Evolutionary conservation across 495 filamentous ascomycete genomes (phyloP), one percentile per base, ranked within the genome.

Genomic region (Penicillium bialowiezense): DNA sequence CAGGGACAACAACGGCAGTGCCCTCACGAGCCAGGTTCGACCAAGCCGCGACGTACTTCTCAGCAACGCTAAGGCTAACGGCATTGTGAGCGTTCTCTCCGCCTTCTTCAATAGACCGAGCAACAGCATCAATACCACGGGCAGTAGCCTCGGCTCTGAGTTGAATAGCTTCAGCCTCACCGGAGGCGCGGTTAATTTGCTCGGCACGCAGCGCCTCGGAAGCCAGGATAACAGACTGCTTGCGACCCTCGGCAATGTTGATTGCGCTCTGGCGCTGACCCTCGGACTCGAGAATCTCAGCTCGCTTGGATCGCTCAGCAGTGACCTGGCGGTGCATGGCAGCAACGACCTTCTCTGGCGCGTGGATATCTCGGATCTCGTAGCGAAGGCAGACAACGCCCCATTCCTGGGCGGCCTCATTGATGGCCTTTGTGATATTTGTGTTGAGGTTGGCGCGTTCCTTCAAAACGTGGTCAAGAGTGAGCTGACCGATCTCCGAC

Each of bases 291-390:
- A 98, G 75, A 54, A 98, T 98, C 74, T 98, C 93, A 43, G 93
- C 93, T 28, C 93, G 86, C 78, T 98, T 98, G 55, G 86, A 91
- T 1, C 93, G 84, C 74, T 98, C 93, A 0, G 93, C 93, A 3
- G 92, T 97, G 13, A 98, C 93, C 67, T 97, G 92, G 23, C 93
- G 81, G 72, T 98, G 95, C 95, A 98, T 98, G 50, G 93, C 93
- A 42, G 86, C 87, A 32, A 97, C 92, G 17, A 97, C 93, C 34
- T 84, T 85, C 5, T 88, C 88, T 1, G 93, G 93, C 0, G 93
- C 95, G 66, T 98, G 93, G 70, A 98, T 97, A 70, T 98, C 95
- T 41, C 95, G 75, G 60, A 98, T 98, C 70, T 98, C 93, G 74
- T 98, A 98, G 18, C 93, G 88, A 40, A 98, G 78, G 62, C 95